Evolutionary conservation across 192 early-diverging fungal species (phyloP).

Genomic region (Phycomyces nitens): DNA sequence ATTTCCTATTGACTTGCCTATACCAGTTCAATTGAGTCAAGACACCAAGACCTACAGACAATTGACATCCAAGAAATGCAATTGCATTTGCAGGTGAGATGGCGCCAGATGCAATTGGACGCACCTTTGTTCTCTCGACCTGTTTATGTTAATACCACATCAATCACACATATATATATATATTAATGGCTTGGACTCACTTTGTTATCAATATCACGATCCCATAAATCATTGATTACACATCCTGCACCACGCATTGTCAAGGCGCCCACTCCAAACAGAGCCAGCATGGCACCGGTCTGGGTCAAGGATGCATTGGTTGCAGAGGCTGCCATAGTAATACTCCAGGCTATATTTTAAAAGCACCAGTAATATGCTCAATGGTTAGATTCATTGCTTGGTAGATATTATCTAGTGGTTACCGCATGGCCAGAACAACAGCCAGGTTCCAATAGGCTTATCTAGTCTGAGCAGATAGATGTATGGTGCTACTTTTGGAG

Average conservation of each 20-base stretch:
- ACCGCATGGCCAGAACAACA: conserved; percentile 89
- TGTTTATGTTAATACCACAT: conserved; percentile 4
- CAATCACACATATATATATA: neutral
- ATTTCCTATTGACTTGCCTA: conserved; percentile 48
- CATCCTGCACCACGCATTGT: conserved; percentile 96
- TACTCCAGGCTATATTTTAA: conserved; percentile 60
- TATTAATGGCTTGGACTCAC: neutral
- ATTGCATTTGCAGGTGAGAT: conserved; percentile 67
- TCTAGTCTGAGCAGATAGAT: conserved; percentile 76
- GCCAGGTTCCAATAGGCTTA: conserved; percentile 89
- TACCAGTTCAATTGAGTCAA: conserved; percentile 88
- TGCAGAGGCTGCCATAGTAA: conserved; percentile 63
- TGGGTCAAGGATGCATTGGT: conserved; percentile 47
- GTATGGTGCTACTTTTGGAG: conserved; percentile 63
- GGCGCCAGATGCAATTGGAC: conserved; percentile 80
- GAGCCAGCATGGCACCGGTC: conserved; percentile 61
- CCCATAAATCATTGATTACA: conserved; percentile 97
- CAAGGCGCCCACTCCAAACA: conserved; percentile 84
- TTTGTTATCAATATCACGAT: conserved; percentile 81
- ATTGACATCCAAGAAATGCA: conserved; percentile 75
- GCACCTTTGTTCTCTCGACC: conserved; percentile 75
- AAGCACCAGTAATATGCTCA: neutral
- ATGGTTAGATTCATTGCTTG: neutral
- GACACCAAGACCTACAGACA: conserved; percentile 76
- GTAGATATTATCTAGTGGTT: conserved; percentile 40